Evolutionary conservation across 108 stramenopile genomes (phyloP), one percentile per base, ranked within the genome.

Genomic region (Chaetoceros muelleri): DNA sequence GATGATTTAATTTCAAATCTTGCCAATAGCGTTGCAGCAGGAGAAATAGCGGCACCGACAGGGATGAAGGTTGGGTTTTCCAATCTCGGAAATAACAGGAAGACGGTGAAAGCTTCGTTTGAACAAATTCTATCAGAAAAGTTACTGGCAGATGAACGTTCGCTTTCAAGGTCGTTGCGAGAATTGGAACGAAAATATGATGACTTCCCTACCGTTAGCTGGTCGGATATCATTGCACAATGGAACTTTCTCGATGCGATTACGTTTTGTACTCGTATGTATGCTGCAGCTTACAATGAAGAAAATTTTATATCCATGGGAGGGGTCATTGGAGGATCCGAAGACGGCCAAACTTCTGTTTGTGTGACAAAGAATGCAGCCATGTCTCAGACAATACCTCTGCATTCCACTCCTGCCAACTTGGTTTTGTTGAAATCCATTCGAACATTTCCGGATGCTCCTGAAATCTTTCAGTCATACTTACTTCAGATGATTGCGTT

Each of bases 21-120:
- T 47, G 68, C 71, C 10, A 58, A 56, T 3, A 50, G 52, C 30
- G 79, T 80, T 2, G 75, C 65, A 28, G 54, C 66, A n/a, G 79
- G 79, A 49, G 53, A 67, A 54, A 20, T 46, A 21, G 16, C 64
- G n/a, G 48, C 48, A 8, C 54, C 65, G 22, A 52, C 71, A 5
- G 61, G 58, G 30, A 72, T 30, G 52, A 57, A 67, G 50, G 65
- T 57, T 17, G 71, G 71, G 27, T 34, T 53, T 24, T 64, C 59
- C 13, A 13, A 5, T 40, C 34, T 40, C 13, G 34, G 34, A 13
- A 40, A 13, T 10, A 40, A 40, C 34, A 13, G 34, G 13, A 40
- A 22, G 24, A 24, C 50, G 24, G 17, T 17, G 24, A 25, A 17
- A 24, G 50, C 18, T 1, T 52, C 25, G 17, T 22, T 52, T 52